These are phyloP conservation scores for Ascochyta clinopodiicola DNA, from an alignment of 2,329 filamentous ascomycete species.

Conservation along the genomic window DNA sequence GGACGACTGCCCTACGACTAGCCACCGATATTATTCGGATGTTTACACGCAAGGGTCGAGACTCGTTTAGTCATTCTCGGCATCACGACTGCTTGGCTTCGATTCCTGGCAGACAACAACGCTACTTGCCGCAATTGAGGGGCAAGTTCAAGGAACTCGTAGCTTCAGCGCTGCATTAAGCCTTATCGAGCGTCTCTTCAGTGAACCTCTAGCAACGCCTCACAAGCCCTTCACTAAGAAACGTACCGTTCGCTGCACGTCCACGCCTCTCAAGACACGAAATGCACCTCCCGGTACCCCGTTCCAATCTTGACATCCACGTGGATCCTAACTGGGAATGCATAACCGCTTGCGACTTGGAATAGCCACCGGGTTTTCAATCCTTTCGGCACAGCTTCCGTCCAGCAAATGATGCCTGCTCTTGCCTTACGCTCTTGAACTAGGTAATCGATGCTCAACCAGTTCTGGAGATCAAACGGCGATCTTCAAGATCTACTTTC, in stretches of 20 bases:
- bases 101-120: neutral
- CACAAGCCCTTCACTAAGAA: neutral
- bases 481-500: neutral
- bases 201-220: neutral
- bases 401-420: neutral
- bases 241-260: neutral
- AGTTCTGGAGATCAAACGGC: neutral
- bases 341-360: neutral
- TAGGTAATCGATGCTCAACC: neutral
- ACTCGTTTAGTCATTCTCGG: neutral
- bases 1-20: slow-evolving; percentile 1
- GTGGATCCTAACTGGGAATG: neutral
- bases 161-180: neutral
- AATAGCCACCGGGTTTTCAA: neutral
- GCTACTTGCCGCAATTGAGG: neutral
- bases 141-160: neutral
- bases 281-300: slow-evolving; percentile 6
- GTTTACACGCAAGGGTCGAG: slow-evolving; percentile 2
- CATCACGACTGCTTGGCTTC: neutral
- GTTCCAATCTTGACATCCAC: slow-evolving; percentile 2
- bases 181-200: neutral
- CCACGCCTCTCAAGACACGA: neutral
- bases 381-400: neutral
- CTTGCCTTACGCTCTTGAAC: neutral
- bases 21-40: neutral